phyloP scores from a whole-genome alignment of 768 basidiomycete genomes.

The Naganishia vishniacii region DNA sequence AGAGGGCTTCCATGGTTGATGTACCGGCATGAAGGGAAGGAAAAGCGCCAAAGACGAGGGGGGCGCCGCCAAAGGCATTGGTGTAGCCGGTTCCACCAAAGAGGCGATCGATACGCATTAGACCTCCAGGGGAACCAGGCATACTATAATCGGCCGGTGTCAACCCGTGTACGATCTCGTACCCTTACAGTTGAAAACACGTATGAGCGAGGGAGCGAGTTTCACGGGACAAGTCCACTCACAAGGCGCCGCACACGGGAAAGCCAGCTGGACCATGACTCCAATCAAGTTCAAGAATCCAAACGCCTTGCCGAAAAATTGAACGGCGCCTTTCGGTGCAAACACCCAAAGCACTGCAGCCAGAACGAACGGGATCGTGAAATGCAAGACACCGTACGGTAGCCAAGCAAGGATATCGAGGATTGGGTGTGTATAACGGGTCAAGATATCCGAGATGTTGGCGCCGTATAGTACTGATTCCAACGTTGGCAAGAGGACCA shows the following conservation, averaged over 20 bases:
- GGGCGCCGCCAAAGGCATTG: conserved; percentile 72
- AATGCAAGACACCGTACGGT: conserved; percentile 93
- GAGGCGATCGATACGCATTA: conserved; percentile 82
- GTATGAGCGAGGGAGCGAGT: background rate
- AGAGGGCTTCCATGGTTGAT: conserved; percentile 86
- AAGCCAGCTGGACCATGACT: conserved; percentile 76
- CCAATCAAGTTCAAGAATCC: conserved; percentile 89
- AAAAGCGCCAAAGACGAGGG: conserved; percentile 94
- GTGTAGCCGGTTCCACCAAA: conserved; percentile 74
- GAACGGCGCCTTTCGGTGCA: conserved; percentile 69
- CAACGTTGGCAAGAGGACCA: conserved; percentile 86
- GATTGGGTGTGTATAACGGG: conserved; percentile 83
- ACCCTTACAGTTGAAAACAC: conserved; percentile 55
- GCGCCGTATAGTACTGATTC: conserved; percentile 94
- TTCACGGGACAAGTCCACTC: conserved; percentile 31
- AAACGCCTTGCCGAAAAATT: conserved; percentile 78
- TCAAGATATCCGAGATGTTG: conserved; percentile 94
- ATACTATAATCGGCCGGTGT: conserved; percentile 90
- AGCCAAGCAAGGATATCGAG: conserved; percentile 93
- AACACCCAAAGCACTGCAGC: conserved; percentile 85
- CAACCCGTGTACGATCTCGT: conserved; percentile 91
- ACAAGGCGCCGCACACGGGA: conserved; percentile 86
- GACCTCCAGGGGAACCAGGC: conserved; percentile 86
- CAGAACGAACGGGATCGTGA: conserved; percentile 76
- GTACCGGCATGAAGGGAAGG: conserved; percentile 86